phyloP scores from a whole-genome alignment of 2,329 filamentous ascomycete species.

The Aspergillus sp. region DNA sequence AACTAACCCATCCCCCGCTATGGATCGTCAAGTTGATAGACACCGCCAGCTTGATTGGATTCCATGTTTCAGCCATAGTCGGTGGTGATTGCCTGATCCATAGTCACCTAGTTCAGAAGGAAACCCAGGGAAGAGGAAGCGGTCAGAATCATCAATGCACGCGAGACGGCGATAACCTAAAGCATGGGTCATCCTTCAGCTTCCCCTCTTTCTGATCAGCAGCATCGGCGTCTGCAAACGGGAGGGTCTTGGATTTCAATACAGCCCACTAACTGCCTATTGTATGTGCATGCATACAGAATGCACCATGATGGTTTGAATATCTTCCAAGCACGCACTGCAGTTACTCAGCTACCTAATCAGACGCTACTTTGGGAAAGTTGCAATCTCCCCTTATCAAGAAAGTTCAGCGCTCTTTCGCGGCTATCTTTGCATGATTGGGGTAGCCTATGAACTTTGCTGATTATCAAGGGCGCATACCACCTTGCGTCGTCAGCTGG shows the following conservation, averaged over 20 bases:
- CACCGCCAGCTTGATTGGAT: constrained; percentile 15
- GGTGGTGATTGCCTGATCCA: constrained; percentile 11
- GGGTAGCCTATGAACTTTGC: background rate
- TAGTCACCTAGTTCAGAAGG: background rate
- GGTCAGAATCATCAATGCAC: constrained; percentile 14
- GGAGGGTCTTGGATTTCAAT: constrained; percentile 3
- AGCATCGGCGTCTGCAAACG: background rate
- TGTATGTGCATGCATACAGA: constrained; percentile 6
- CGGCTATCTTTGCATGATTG: background rate
- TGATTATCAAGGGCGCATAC: background rate
- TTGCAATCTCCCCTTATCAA: background rate
- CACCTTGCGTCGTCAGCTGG: constrained; percentile 20
- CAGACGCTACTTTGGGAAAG: background rate
- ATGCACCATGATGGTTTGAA: background rate
- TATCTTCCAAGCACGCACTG: background rate
- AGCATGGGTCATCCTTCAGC: background rate
- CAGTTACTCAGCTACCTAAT: background rate
- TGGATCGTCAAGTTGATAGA: constrained; percentile 28
- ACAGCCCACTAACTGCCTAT: background rate
- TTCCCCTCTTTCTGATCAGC: constrained; percentile 12
- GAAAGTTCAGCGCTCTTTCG: background rate
- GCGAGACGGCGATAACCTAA: constrained; percentile 21
- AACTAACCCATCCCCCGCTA: constrained; percentile 8
- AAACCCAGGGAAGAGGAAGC: constrained; percentile 10
- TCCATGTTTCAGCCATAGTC: constrained; percentile 12